Evolutionary conservation across 176 grass and related monocot genomes (phyloP).

Genomic region (Secale cereale): DNA sequence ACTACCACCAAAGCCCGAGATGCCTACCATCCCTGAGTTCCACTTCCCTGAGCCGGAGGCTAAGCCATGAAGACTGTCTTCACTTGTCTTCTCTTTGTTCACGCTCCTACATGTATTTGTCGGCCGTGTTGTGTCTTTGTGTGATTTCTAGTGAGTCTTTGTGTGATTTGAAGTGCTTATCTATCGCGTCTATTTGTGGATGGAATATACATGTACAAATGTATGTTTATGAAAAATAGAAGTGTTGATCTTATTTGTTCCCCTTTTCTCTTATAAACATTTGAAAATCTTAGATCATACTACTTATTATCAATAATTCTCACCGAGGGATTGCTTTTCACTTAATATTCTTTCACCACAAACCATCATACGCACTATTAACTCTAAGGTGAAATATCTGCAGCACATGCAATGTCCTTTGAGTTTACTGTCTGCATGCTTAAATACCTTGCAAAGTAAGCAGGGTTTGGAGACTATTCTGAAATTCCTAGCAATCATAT

Average conservation of each 20-base stretch:
- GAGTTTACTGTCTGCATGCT: too few relatives aligned
- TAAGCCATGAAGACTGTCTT: background rate
- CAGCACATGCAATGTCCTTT: too few relatives aligned
- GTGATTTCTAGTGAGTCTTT: too few relatives aligned
- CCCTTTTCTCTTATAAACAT: background rate
- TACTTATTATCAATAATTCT: background rate
- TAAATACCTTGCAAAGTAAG: too few relatives aligned
- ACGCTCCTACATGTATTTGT: background rate
- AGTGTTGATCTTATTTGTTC: background rate
- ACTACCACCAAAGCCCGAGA: background rate
- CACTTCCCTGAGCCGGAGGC: background rate
- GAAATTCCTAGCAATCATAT: too few relatives aligned
- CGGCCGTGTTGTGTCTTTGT: too few relatives aligned
- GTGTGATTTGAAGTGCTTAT: too few relatives aligned
- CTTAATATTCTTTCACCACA: background rate
- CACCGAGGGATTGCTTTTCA: background rate
- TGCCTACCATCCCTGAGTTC: background rate
- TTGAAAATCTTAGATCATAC: background rate
- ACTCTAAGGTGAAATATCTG: too few relatives aligned
- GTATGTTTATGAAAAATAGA: background rate
- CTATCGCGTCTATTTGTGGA: too few relatives aligned
- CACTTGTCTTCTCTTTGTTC: background rate
- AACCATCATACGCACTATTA: background rate
- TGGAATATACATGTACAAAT: background rate
- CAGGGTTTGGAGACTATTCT: too few relatives aligned